These are phyloP conservation scores for Venturia oleaginea DNA, from an alignment of 2,329 filamentous ascomycete species.

Conservation along the genomic window DNA sequence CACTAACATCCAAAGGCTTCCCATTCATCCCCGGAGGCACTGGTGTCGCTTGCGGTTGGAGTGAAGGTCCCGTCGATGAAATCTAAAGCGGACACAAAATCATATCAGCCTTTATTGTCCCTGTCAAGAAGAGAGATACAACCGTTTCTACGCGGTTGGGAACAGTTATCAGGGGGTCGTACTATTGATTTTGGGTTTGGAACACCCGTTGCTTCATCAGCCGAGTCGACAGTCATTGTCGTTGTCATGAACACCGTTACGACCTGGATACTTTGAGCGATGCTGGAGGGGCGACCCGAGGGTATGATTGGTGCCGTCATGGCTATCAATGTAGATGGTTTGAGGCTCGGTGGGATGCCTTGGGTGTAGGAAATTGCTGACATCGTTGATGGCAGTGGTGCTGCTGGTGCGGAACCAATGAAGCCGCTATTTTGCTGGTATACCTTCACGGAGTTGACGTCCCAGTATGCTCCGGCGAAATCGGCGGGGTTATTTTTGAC, in stretches of 20 bases:
- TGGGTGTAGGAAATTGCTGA: neutral
- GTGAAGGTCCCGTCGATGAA: neutral
- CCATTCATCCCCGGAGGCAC: neutral
- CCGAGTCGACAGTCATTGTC: neutral
- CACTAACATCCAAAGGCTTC: neutral
- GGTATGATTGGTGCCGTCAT: neutral
- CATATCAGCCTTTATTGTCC: neutral
- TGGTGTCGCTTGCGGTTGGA: neutral
- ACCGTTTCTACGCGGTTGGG: neutral
- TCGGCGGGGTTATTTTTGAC: conserved; percentile 61
- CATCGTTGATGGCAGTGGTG: neutral
- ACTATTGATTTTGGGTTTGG: neutral
- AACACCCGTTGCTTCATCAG: neutral
- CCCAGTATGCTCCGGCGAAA: conserved; percentile 69
- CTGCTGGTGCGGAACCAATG: conserved; percentile 3
- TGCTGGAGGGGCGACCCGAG: neutral
- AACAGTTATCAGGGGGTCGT: neutral
- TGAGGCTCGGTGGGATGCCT: neutral
- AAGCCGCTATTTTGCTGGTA: conserved; percentile 19
- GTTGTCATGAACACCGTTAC: conserved; percentile 6
- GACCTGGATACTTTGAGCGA: neutral
- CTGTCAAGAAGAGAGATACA: neutral
- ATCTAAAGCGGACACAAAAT: neutral
- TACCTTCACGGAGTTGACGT: conserved; percentile 43
- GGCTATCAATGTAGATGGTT: neutral